These are phyloP conservation scores for Chiua virens DNA, from an alignment of 768 basidiomycete genomes.

Conservation along the genomic window DNA sequence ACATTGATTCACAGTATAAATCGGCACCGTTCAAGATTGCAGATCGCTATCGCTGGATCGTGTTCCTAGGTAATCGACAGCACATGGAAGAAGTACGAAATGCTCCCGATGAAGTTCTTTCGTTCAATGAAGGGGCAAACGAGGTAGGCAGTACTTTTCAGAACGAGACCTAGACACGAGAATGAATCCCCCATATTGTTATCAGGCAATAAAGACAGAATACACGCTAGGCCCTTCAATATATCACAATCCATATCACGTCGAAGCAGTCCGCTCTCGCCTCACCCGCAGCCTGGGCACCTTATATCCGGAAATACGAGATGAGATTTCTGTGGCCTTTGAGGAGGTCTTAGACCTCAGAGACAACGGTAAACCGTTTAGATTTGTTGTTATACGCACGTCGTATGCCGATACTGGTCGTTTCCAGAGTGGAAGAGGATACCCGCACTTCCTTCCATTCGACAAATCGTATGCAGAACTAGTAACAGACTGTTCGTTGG, in stretches of 20 bases:
- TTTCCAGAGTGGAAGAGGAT: constrained; percentile 42
- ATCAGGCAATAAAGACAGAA: constrained; percentile 35
- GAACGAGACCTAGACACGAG: too few species aligned
- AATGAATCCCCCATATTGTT: neutral
- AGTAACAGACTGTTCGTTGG: constrained; percentile 52
- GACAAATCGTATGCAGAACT: constrained; percentile 38
- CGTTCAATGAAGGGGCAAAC: neutral
- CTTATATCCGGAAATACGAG: constrained; percentile 40
- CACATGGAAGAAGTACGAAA: constrained; percentile 4
- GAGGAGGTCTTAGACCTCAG: constrained; percentile 33
- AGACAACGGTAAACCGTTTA: constrained; percentile 8
- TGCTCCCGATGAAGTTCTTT: constrained; percentile 1
- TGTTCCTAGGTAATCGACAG: neutral
- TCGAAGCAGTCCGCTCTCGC: constrained; percentile 24
- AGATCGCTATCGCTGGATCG: neutral
- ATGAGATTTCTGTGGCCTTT: constrained; percentile 45
- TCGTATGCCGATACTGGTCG: neutral
- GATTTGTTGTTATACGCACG: neutral
- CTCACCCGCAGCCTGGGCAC: constrained; percentile 39
- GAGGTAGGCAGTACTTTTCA: neutral
- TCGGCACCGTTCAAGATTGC: neutral
- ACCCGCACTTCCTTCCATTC: constrained; percentile 23
- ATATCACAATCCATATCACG: constrained; percentile 31
- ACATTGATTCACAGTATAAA: neutral
- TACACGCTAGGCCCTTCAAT: constrained; percentile 40